phyloP scores from a whole-genome alignment of 2,329 filamentous ascomycete species.

The Fusarium concolor region DNA sequence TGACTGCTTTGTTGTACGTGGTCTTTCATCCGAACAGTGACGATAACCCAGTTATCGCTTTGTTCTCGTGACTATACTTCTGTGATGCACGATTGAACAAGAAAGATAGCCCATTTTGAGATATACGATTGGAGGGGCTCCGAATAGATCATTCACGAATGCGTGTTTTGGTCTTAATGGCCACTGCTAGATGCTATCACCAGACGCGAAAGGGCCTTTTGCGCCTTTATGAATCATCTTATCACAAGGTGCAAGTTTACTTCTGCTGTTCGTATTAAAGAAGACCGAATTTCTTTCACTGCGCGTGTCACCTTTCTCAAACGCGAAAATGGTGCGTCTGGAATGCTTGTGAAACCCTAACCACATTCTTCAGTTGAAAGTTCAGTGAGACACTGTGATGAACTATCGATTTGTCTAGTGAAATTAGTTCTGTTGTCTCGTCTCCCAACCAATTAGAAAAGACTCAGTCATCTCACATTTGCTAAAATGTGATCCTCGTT shows the following conservation, averaged over 20 bases:
- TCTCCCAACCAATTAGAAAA: neutral
- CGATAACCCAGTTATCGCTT: too few species aligned
- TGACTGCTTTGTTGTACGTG: too few species aligned
- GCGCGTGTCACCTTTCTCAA: neutral
- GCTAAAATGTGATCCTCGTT: neutral
- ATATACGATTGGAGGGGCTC: too few species aligned
- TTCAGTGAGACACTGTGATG: neutral
- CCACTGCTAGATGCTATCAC: too few species aligned
- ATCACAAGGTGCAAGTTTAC: neutral
- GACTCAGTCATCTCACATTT: neutral
- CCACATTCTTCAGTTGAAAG: neutral
- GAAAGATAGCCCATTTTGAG: too few species aligned
- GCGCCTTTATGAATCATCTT: too few species aligned
- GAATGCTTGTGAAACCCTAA: neutral
- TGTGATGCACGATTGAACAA: too few species aligned
- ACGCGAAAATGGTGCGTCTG: neutral
- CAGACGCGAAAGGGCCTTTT: neutral
- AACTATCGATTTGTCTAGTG: neutral
- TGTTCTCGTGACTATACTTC: too few species aligned
- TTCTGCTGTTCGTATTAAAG: too few species aligned
- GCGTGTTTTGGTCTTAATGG: too few species aligned
- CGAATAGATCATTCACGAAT: too few species aligned
- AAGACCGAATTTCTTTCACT: neutral
- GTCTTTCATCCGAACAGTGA: too few species aligned
- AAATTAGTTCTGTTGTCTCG: neutral